These are phyloP conservation scores for Cercospora brassicicola DNA, from an alignment of 2,329 filamentous ascomycete species.

Conservation along the genomic window DNA sequence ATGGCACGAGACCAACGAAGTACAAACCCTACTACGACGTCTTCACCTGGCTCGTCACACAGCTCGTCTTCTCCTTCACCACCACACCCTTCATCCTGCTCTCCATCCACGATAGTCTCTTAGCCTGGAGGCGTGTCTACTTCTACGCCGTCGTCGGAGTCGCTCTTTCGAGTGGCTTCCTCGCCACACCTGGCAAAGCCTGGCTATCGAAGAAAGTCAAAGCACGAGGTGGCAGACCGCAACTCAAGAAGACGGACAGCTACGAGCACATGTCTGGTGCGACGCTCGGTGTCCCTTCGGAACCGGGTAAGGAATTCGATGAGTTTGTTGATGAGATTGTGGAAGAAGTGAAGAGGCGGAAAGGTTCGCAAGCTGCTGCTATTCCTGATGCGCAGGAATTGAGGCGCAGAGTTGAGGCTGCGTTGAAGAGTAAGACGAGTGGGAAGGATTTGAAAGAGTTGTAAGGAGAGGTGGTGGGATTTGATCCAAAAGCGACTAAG, in stretches of 20 bases:
- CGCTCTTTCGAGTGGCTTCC: conserved; percentile 66
- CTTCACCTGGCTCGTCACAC: conserved; percentile 71
- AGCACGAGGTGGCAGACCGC: conserved; percentile 36
- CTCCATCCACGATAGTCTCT: conserved; percentile 66
- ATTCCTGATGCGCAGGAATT: conserved; percentile 51
- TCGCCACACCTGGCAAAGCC: conserved; percentile 73
- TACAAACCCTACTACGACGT: conserved; percentile 86
- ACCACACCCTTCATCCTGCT: conserved; percentile 85
- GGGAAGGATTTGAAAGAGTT: conserved; percentile 17
- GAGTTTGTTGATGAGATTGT: conserved; percentile 75
- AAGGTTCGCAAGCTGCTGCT: conserved; percentile 42
- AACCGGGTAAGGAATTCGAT: conserved; percentile 72
- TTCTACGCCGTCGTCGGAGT: conserved; percentile 79
- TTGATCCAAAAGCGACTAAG: background rate
- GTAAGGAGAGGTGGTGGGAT: background rate
- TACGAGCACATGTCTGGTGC: conserved; percentile 43
- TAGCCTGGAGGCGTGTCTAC: conserved; percentile 81
- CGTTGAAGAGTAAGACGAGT: conserved; percentile 35
- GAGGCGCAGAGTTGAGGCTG: conserved; percentile 53
- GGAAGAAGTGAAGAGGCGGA: conserved; percentile 66
- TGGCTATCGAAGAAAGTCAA: conserved; percentile 43
- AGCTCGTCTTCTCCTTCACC: conserved; percentile 78
- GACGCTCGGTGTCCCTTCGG: conserved; percentile 75
- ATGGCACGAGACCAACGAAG: conserved; percentile 66
- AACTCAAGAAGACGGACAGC: conserved; percentile 33